A percentile compares a stretch with the other conserved stretches of the same genome.
Conservation (phyloP, 768 basidiomycete genomes). For the Termitomyces titanicus region DNA sequence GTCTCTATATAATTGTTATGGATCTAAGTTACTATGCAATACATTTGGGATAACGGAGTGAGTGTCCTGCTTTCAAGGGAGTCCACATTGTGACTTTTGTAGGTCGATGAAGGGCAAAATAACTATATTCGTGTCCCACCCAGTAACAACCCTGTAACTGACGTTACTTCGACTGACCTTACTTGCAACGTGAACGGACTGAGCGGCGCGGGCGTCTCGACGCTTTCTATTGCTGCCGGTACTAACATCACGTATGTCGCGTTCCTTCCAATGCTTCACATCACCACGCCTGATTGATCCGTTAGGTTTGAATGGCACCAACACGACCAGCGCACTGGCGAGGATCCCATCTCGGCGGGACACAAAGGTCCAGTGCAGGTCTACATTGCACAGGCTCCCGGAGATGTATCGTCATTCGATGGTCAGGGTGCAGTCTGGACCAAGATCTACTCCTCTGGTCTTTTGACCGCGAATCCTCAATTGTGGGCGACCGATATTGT, state of each 20-base stretch:
- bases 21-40: slow-evolving; percentile 46
- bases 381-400: slow-evolving; percentile 48
- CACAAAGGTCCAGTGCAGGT: slow-evolving; percentile 51
- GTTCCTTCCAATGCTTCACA: neutral
- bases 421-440: slow-evolving; percentile 52
- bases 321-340: slow-evolving; percentile 48
- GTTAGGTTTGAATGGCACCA: slow-evolving; percentile 53
- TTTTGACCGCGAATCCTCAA: slow-evolving; percentile 31
- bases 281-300: neutral
- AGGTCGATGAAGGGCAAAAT: slow-evolving; percentile 46
- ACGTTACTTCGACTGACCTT: slow-evolving; percentile 48
- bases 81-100: neutral
- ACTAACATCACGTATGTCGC: slow-evolving; percentile 35
- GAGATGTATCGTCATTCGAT: slow-evolving; percentile 39
- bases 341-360: slow-evolving; percentile 46
- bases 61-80: neutral
- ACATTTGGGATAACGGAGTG: slow-evolving; percentile 48
- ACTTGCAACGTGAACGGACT: slow-evolving; percentile 52
- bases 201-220: slow-evolving; percentile 32
- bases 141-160: slow-evolving; percentile 53
- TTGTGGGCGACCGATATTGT: slow-evolving; percentile 49
- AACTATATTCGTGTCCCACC: slow-evolving; percentile 43
- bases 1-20: neutral
- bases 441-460: slow-evolving; percentile 48
- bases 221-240: slow-evolving; percentile 40